Evolutionary conservation across 2,329 filamentous ascomycete genomes (phyloP).

Genomic region (Trichoderma brevicompactum): DNA sequence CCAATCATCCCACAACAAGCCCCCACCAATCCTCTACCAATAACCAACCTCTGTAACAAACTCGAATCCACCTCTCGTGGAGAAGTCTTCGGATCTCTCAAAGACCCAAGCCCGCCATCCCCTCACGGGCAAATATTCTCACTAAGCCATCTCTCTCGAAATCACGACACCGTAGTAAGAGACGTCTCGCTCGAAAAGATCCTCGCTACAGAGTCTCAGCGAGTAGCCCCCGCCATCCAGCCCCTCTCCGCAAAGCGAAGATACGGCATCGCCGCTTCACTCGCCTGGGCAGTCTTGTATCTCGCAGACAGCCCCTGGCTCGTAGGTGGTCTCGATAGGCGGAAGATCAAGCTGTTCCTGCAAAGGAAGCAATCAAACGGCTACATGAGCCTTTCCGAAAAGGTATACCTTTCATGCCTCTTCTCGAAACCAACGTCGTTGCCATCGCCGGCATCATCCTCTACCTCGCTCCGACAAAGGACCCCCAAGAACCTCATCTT

Average conservation of each 20-base stretch:
- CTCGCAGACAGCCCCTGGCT: conserved; percentile 23
- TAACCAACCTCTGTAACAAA: conserved; percentile 1
- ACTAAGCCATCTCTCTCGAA: background rate
- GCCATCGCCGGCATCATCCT: conserved; percentile 7
- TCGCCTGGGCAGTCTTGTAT: conserved; percentile 17
- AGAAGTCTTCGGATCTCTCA: conserved; percentile 15
- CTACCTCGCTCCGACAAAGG: background rate
- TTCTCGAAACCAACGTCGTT: background rate
- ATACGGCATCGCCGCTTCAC: conserved; percentile 21
- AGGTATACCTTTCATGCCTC: conserved; percentile 11
- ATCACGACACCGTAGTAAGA: background rate
- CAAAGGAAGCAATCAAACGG: conserved; percentile 10
- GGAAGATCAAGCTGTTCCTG: conserved; percentile 8
- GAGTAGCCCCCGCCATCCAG: conserved; percentile 21
- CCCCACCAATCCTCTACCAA: background rate
- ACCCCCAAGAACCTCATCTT: conserved; percentile 21
- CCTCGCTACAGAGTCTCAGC: conserved; percentile 2
- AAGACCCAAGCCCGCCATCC: background rate
- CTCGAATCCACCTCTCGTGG: background rate
- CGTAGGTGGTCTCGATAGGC: background rate
- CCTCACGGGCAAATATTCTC: conserved; percentile 5
- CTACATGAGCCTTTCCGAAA: conserved; percentile 24
- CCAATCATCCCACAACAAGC: background rate
- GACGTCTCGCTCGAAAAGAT: conserved; percentile 24
- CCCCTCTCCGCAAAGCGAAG: conserved; percentile 23